Conservation (phyloP, 108 stramenopile genomes). For the Cyclostephanos invisitatus region DNA sequence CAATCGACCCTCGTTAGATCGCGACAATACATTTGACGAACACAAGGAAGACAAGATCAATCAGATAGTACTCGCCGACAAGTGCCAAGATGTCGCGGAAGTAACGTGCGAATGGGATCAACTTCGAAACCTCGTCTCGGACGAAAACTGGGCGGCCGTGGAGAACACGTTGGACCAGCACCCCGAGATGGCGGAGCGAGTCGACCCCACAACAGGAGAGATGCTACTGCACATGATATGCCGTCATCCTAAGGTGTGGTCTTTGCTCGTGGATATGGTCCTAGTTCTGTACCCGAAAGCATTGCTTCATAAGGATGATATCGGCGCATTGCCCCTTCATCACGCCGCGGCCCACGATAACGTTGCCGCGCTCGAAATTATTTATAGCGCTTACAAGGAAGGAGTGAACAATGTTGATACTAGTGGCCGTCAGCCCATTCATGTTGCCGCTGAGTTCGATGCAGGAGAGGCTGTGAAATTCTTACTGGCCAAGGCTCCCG, state of each 20-base stretch:
- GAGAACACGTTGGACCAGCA: conserved; percentile 74
- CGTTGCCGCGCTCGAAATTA: conserved; percentile 71
- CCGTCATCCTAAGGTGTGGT: conserved; percentile 71
- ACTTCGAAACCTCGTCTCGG: conserved; percentile 67
- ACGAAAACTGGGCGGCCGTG: conserved; percentile 83
- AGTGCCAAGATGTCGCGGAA: conserved; percentile 28
- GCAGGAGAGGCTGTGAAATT: conserved; percentile 80
- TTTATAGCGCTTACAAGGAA: conserved; percentile 81
- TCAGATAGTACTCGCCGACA: conserved; percentile 19
- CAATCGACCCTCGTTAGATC: conserved; percentile 12
- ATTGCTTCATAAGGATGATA: conserved; percentile 77
- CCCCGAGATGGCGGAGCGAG: conserved; percentile 70
- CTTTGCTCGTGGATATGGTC: conserved; percentile 79
- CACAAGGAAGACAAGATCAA: conserved; percentile 1
- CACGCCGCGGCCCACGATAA: conserved; percentile 80
- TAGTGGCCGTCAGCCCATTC: conserved; percentile 78
- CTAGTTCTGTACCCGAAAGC: conserved; percentile 82
- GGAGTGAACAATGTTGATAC: conserved; percentile 76
- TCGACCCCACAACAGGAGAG: conserved; percentile 72
- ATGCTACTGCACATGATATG: conserved; percentile 82
- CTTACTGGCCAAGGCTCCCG: conserved; percentile 68
- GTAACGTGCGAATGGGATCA: conserved; percentile 44
- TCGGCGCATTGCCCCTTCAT: conserved; percentile 85
- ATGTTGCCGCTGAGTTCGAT: conserved; percentile 82
- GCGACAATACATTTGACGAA: conserved; percentile 9